Evolutionary conservation across 2,329 filamentous ascomycete genomes (phyloP).

Genomic region (Domatiomyces globalis): DNA sequence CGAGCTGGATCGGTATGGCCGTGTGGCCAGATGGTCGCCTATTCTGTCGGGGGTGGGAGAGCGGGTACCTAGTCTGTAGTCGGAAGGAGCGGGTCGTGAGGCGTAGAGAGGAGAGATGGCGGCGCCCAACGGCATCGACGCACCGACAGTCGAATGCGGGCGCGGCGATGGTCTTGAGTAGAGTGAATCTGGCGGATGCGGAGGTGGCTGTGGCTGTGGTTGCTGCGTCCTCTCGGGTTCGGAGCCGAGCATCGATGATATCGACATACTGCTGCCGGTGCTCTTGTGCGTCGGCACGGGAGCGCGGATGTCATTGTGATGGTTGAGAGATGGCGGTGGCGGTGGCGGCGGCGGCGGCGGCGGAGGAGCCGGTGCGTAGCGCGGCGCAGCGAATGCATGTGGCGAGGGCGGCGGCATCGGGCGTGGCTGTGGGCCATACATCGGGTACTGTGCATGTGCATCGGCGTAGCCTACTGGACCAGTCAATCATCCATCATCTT

Average conservation of each 20-base stretch:
- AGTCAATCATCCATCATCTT: conserved; percentile 3
- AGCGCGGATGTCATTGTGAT: conserved; percentile 3
- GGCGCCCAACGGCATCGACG: conserved; percentile 22
- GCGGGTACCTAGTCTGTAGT: conserved; percentile 49
- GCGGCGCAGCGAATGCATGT: conserved; percentile 11
- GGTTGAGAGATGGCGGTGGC: not conserved
- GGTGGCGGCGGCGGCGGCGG: conserved; percentile 6
- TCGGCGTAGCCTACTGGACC: conserved; percentile 13
- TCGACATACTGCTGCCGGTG: conserved; percentile 55
- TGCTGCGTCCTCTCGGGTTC: conserved; percentile 28
- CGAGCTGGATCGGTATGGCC: conserved; percentile 21
- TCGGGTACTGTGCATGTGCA: conserved; percentile 8
- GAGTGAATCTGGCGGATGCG: conserved; percentile 28
- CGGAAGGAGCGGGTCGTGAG: conserved; percentile 35
- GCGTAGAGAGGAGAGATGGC: conserved; percentile 32
- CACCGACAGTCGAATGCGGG: conserved; percentile 22
- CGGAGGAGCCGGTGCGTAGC: conserved; percentile 10
- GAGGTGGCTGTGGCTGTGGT: conserved; percentile 8
- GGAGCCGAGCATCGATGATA: conserved; percentile 55
- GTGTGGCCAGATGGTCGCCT: conserved; percentile 22
- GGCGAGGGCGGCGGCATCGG: conserved; percentile 16
- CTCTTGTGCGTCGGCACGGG: conserved; percentile 20
- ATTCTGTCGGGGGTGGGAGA: conserved; percentile 55
- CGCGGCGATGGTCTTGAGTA: conserved; percentile 22
- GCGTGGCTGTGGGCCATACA: conserved; percentile 12